Conservation (phyloP, 1,139 yeast species). For the Candida sp. region DNA sequence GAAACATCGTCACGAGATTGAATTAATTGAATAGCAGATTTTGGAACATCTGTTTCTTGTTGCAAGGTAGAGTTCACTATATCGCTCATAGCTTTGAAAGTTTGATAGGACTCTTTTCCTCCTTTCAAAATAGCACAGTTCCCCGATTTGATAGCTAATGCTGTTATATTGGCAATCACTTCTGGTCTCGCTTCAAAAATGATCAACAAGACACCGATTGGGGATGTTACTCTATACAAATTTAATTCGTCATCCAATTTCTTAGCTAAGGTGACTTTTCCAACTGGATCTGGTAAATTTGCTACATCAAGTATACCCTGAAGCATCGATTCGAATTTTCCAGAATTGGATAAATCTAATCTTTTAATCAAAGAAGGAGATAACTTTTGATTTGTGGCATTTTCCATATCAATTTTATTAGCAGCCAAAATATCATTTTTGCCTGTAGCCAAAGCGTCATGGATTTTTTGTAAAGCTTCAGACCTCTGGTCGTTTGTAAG, state of each 20-base stretch:
- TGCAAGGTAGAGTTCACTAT: constrained; percentile 62
- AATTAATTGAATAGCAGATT: constrained; percentile 78
- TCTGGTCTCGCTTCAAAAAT: constrained; percentile 98
- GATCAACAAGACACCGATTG: constrained; percentile 89
- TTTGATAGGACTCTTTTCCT: constrained; percentile 86
- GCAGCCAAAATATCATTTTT: constrained; percentile 67
- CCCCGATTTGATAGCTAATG: constrained; percentile 93
- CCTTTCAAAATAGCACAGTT: constrained; percentile 96
- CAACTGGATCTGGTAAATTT: constrained; percentile 83
- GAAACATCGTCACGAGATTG: constrained; percentile 88
- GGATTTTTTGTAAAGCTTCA: constrained; percentile 65
- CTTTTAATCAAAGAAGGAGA: constrained; percentile 75
- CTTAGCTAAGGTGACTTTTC: constrained; percentile 76
- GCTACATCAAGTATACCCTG: constrained; percentile 95
- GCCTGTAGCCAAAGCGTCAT: constrained; percentile 57
- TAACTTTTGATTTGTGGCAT: constrained; percentile 57
- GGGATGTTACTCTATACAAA: constrained; percentile 81
- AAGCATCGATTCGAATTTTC: constrained; percentile 89
- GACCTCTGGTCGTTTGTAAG: constrained; percentile 72
- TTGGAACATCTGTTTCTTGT: constrained; percentile 65
- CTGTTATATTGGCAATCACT: constrained; percentile 96
- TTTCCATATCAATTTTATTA: constrained; percentile 69
- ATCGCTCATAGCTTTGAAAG: constrained; percentile 79
- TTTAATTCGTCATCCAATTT: constrained; percentile 85
- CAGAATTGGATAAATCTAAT: constrained; percentile 75